Base-by-base conservation (phyloP, 192 early-diverging fungal genomes). In the Coemansia sp. region DNA sequence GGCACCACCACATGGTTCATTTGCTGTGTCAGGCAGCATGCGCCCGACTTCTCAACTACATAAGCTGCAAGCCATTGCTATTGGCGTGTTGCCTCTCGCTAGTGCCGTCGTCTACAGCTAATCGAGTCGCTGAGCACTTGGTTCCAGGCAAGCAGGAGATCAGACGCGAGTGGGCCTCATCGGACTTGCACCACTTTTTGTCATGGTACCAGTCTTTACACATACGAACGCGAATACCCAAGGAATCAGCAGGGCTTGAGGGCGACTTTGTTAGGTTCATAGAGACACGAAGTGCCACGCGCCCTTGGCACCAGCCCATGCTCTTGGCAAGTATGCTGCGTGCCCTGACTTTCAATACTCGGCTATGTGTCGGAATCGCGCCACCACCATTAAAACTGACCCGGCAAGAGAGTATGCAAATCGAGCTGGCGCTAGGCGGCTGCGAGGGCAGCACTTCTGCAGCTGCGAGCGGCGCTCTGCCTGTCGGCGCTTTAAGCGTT, bases 241-340 rank as follows among this genome's bases (percentile, higher is more conserved):
- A 13, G 26, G 21, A 20, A 11, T 3, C 5, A n/a, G 55, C 39
- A 3, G 21, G 35, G 16, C 23, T 69, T 4, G 64, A 62, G 18
- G 56, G 63, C 3, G 69, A 64, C 1, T 74, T 71, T 59, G 14
- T 60, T 9, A 8, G 9, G 42, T 74, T 74, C 51, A 1, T 74
- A 11, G 66, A 65, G 46, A 62, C 59, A 9, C 55, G 59, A 7
- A 46, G 10, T 16, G 65, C 65, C 7, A 65, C 50, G 3, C 62
- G 35, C 21, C 67, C 77, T 28, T 80, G 77, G 77, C 77, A 80
- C 59, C 59, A 38, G 65, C 65, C 77, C 0, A 74, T 77, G 70
- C 62, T 83, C 20, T 69, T 83, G 21, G 59, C 61, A 5, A n/a
- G 57, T 0, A 74, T 75, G 60, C 60, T 77, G n/a, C 69, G 76